Percentiles rank a stretch among this genome's conserved stretches.
These are phyloP conservation scores for Seiridium unicorne DNA, from an alignment of 2,329 filamentous ascomycete genomes.

Conservation along the genomic window DNA sequence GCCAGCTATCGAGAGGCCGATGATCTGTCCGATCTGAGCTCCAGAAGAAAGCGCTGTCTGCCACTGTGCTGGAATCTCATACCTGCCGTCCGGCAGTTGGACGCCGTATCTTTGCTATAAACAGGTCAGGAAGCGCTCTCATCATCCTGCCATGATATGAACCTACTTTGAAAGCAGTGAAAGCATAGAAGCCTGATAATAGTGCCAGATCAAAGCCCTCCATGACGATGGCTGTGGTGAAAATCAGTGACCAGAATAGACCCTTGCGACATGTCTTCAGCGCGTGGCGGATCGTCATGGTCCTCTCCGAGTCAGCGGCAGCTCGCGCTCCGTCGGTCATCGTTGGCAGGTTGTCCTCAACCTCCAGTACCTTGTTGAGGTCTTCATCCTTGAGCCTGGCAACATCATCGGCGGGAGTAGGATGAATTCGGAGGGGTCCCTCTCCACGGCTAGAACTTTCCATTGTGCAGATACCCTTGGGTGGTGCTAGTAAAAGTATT, in stretches of 20 bases:
- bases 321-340: not conserved
- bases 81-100: not conserved
- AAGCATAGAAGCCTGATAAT: constrained; percentile 15
- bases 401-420: not conserved
- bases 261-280: constrained; percentile 10
- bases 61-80: constrained; percentile 38
- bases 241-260: constrained; percentile 20
- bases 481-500: too few species aligned
- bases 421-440: not conserved
- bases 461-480: not conserved
- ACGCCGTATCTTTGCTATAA: constrained; percentile 23
- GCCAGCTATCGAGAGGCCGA: constrained; percentile 40
- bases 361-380: not conserved
- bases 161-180: constrained; percentile 10
- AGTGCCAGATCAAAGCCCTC: constrained; percentile 31
- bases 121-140: not conserved
- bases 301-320: not conserved
- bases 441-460: not conserved
- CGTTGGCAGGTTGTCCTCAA: constrained; percentile 1
- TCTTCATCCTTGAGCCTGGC: not conserved
- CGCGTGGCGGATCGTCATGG: not conserved
- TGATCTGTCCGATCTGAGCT: constrained; percentile 36
- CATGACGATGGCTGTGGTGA: constrained; percentile 21
- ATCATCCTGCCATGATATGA: too few species aligned
- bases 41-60: constrained; percentile 39